These are phyloP conservation scores for Exophiala aquamarina DNA, from an alignment of 2,329 filamentous ascomycete genomes.

Conservation along the genomic window DNA sequence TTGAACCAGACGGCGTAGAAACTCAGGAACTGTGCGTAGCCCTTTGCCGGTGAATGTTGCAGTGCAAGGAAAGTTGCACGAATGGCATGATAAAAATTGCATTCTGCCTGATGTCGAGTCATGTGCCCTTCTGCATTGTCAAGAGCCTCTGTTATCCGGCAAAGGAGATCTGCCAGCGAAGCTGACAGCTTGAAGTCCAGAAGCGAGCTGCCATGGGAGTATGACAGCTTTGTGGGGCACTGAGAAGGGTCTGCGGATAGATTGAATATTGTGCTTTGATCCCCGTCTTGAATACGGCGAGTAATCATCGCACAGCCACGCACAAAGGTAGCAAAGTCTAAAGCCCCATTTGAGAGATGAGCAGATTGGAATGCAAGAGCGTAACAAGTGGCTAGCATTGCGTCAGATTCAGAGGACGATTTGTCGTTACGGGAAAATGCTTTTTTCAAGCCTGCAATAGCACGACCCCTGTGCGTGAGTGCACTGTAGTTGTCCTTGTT, in stretches of 20 bases:
- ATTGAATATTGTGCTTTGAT: conserved; percentile 11
- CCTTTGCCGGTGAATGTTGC: conserved; percentile 20
- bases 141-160: background rate
- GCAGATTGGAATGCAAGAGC: conserved; percentile 31
- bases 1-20: conserved; percentile 41
- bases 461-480: conserved; percentile 65
- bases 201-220: background rate
- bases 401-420: conserved; percentile 24
- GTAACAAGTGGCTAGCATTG: conserved; percentile 32
- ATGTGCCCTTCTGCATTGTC: background rate
- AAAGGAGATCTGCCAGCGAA: background rate
- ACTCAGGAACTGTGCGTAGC: conserved; percentile 41
- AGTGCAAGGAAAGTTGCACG: conserved; percentile 20
- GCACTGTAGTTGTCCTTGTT: conserved; percentile 53
- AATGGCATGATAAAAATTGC: conserved; percentile 21
- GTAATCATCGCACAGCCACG: conserved; percentile 31
- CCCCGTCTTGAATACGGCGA: conserved; percentile 32
- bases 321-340: conserved; percentile 33
- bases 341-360: conserved; percentile 28
- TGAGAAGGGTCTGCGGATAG: background rate
- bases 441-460: conserved; percentile 61
- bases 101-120: background rate
- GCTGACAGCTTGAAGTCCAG: conserved; percentile 27
- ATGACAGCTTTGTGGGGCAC: background rate
- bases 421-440: conserved; percentile 39